Base-by-base conservation (phyloP, 2,329 filamentous ascomycete species). In the Xylaria sp. region DNA sequence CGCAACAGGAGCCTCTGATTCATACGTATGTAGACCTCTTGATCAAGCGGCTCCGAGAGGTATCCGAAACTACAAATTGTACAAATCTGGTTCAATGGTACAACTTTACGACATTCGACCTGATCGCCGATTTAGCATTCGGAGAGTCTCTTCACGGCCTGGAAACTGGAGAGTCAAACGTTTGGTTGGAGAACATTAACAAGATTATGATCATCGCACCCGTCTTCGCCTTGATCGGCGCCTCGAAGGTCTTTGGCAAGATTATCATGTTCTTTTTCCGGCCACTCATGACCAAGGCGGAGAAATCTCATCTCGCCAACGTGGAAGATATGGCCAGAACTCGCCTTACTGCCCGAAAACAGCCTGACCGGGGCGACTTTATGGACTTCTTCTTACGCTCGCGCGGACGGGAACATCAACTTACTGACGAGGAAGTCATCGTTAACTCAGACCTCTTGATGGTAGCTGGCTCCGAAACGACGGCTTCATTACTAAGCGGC, bases 71-170 rank as follows among this genome's bases (percentile, higher is more conserved):
- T 3, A 59, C 53, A 27, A 46, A 64, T 10, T 10, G 59, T n/a
- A 64, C 69, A 3, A 62, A 72, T 35, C 74, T 78, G 68, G 71
- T 69, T 10, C 66, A 68, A 33, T 78, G 76, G 75, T 77, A 69
- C 61, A 75, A 76, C 37, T 67, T 71, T 37, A 68, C 68, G 1
- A 69, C 68, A 1, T 71, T 71, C 43, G 68, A 71, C 53, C 49
- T 71, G 10, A 70, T 71, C 40, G 70, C 65, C 1, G 68, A 71
- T 41, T 48, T 71, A 19, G 64, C 63, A 4, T 71, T 60, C n/a
- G 68, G 68, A 5, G 65, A 65, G 13, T 60, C 68, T 10, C 48
- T 71, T 41, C 71, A 74, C 55, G 66, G 73, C 3, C 70, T 77
- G 2, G 77, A 77, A 57, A 75, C 75, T 63, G 72, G 76, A 21